Base-by-base conservation (phyloP, 1,284 basidiomycete genomes). In the Ceratobasidium sp. region DNA sequence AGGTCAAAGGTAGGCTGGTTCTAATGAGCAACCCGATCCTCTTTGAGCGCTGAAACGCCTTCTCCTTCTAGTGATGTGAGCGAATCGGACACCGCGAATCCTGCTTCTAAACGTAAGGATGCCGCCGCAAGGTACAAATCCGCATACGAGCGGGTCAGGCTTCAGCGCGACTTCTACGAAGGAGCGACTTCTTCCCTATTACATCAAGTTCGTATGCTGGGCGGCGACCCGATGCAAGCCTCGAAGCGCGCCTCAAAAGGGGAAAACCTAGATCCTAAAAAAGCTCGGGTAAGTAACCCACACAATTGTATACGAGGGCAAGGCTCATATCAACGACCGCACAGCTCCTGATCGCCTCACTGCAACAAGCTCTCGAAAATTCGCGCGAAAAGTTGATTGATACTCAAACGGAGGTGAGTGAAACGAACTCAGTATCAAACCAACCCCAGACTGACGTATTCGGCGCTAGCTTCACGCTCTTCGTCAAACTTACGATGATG, bases 201-300 rank as follows among this genome's bases (percentile, higher is more conserved):
- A 22, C 45, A 71, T 50, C 56, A 71, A 31, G 56, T 71, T 24
- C 31, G 51, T 9, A 71, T 71, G 41, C 24, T 71, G 41, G 56
- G 67, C 14, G 67, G 67, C 29, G 67, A 60, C 54, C 67, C 67
- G 22, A 59, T 59, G 67, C 54, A 71, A 45, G 41, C 67, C 8
- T 47, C 22, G 44, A 45, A 59, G 22, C 29, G 29, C 24, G 67
- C 67, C 33, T 45, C 67, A 22, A 50, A 71, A 51, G 67, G 56
- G 54, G 56, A 36, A 36, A 45, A 51, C 9, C 27, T 71, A 6
- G 67, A 71, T 41, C 22, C 44, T 47, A 48, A 71, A 60, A 47
- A 9, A 29, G 54, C 67, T 27, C 67, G 56, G n/a, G 67, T 71
- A 31, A 60, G 67, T 60, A 24, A 31, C 19, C n/a, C 15, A 36